These are phyloP conservation scores for Solanum bukasovii DNA, from an alignment of 257 asterid species.

Conservation along the genomic window DNA sequence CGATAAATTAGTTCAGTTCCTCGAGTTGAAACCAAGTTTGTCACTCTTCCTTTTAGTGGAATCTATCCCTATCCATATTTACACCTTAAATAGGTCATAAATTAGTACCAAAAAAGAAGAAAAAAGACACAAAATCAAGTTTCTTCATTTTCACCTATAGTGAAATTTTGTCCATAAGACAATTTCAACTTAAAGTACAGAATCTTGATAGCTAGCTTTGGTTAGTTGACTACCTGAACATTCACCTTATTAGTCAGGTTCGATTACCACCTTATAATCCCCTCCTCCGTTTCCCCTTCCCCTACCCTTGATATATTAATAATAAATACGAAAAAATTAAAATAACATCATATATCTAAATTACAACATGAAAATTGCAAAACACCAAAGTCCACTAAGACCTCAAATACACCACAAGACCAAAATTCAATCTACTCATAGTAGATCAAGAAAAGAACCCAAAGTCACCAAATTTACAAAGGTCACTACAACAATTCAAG, in stretches of 20 bases:
- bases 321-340: background rate
- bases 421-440: background rate
- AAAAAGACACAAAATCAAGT: background rate
- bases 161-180: background rate
- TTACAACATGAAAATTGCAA: background rate
- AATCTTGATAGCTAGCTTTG: background rate
- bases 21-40: background rate
- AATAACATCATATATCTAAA: background rate
- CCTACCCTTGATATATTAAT: background rate
- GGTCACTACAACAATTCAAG: background rate
- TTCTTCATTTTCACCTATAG: background rate
- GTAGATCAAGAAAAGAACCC: background rate
- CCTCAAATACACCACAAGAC: background rate
- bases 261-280: background rate
- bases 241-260: background rate
- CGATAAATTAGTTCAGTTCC: background rate
- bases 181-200: background rate
- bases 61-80: background rate
- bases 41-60: background rate
- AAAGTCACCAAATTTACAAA: background rate
- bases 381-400: background rate
- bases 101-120: background rate
- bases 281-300: background rate
- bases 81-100: background rate
- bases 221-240: background rate